Conservation (phyloP, 2,329 filamentous ascomycete species). For the Rosellinia necatrix region DNA sequence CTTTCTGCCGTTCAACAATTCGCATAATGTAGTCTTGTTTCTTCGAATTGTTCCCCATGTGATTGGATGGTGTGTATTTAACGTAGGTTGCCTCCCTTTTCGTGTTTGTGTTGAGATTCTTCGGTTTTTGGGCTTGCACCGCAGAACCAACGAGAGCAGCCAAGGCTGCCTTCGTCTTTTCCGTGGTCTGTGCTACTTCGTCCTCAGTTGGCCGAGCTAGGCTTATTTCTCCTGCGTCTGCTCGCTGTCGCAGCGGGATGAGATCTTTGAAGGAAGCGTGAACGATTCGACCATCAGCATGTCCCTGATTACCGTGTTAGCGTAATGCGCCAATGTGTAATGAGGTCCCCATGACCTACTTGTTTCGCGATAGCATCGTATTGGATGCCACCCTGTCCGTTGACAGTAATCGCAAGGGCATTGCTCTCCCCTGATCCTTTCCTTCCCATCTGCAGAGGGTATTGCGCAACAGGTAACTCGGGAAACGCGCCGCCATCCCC, state of each 20-base stretch:
- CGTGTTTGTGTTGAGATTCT: constrained; percentile 84
- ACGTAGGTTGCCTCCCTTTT: constrained; percentile 90
- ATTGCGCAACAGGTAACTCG: constrained; percentile 91
- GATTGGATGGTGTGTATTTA: constrained; percentile 91
- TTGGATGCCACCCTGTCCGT: constrained; percentile 89
- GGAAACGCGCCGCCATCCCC: constrained; percentile 96
- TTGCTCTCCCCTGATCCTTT: constrained; percentile 77
- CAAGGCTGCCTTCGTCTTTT: constrained; percentile 86
- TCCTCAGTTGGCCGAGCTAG: constrained; percentile 84
- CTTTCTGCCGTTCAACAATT: constrained; percentile 90
- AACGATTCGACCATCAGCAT: constrained; percentile 80
- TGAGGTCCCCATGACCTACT: constrained; percentile 2
- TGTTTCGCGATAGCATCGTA: constrained; percentile 90
- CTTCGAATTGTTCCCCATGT: constrained; percentile 86
- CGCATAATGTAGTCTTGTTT: constrained; percentile 98
- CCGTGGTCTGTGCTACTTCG: constrained; percentile 80
- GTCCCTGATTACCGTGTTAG: constrained; percentile 59
- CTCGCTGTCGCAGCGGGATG: constrained; percentile 89
- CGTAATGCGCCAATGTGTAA: not conserved
- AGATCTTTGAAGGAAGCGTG: constrained; percentile 97
- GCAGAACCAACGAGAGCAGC: constrained; percentile 82
- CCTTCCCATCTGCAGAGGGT: constrained; percentile 92
- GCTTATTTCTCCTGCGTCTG: constrained; percentile 89
- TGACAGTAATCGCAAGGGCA: constrained; percentile 89
- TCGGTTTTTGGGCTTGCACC: constrained; percentile 90